Conservation (phyloP, 495 filamentous ascomycete species). For the Xylaria cubensis region DNA sequence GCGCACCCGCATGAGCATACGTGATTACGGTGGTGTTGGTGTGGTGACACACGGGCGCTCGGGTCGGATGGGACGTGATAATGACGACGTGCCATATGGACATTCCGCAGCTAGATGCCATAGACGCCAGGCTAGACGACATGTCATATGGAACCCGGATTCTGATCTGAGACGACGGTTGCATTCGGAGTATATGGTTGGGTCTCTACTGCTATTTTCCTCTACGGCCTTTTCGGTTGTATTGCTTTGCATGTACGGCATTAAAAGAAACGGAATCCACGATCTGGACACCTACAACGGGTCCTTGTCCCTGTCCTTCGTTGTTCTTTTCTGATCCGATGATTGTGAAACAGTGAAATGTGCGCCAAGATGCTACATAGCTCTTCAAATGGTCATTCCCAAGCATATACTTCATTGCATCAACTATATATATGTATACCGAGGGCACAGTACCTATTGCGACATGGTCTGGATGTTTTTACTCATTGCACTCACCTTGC, state of each 20-base stretch:
- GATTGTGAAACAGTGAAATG: not conserved
- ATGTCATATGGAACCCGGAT: constrained; percentile 50
- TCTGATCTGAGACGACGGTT: constrained; percentile 48
- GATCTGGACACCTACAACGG: constrained; percentile 46
- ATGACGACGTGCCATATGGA: constrained; percentile 37
- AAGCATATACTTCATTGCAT: not conserved
- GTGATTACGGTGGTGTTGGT: constrained; percentile 29
- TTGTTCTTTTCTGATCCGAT: not conserved
- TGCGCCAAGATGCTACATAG: not conserved
- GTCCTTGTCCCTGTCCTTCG: not conserved
- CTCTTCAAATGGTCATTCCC: not conserved
- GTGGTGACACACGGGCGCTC: constrained; percentile 26
- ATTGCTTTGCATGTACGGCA: constrained; percentile 60
- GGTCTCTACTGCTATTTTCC: constrained; percentile 52
- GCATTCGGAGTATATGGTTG: constrained; percentile 64
- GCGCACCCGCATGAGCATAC: constrained; percentile 37
- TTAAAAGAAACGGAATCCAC: constrained; percentile 60
- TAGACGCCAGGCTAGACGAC: constrained; percentile 37
- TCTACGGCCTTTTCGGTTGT: constrained; percentile 51
- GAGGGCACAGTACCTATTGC: not conserved
- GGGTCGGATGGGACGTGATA: constrained; percentile 39
- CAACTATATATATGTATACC: no score
- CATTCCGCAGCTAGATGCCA: constrained; percentile 39
- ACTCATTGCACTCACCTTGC: not conserved
- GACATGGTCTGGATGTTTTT: not conserved